Evolutionary conservation across 345 rosid species (phyloP), one percentile per base, ranked within the genome.

Genomic region (Brassica carinata): DNA sequence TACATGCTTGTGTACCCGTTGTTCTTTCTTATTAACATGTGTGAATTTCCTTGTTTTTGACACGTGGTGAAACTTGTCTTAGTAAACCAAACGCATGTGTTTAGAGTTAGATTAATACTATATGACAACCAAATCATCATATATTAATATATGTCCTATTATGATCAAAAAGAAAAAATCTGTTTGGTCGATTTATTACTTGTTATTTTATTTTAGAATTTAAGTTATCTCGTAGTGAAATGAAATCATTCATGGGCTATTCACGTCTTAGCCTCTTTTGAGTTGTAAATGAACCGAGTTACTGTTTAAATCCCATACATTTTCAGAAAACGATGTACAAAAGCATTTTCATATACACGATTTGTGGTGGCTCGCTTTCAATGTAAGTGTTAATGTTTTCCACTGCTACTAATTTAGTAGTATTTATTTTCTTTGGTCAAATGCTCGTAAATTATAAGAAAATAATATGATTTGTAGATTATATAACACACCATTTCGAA

Each of bases 1-100:
- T 36, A 18, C 17, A 34, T 27, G 33, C 33, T 57, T 72, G 11
- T 27, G 23, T 45, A 59, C 23, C 17, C 27, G 18, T 45, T 59
- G 26, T 72, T 64, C 45, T 64, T 51, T 61, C 30, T 61, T 62
- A 58, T 68, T 69, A 51, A 69, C 72, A 75, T 80, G 66, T 74
- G 78, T 67, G 58, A 51, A 45, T 63, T 51, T 40, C 26, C n/a
- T 67, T 48, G 69, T 45, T 5, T 63, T 51, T 17, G 51, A 63
- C 71, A 75, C 53, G 73, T 81, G 58, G 58, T 51, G 17, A n/a
- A 51, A n/a, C 58, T 51, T 51, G 58, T n/a, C 58, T n/a, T 51
- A 51, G 58, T 51, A 51, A n/a, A 51, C 58, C 8, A 51, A 51
- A 51, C 18, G 58, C 53, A 48, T 51, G 58, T 51, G 58, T n/a